Evolutionary conservation across 2,329 filamentous ascomycete genomes (phyloP), one percentile per base, ranked within the genome.

Genomic region (Graphilbum fragrans): DNA sequence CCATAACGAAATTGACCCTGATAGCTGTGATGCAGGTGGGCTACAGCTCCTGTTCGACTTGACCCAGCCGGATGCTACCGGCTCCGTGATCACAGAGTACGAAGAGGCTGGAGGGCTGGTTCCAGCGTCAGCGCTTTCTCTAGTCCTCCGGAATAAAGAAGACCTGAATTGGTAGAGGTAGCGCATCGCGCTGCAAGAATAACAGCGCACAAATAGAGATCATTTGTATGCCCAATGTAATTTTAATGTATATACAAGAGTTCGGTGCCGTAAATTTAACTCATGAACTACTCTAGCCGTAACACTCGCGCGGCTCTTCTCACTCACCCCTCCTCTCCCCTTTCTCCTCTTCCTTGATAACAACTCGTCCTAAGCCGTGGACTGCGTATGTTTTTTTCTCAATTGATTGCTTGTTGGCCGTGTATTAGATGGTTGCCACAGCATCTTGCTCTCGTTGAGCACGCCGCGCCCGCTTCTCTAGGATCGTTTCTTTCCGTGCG

Each of bases 31-130:
- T 16, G 61, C 63, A 17, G 64, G 65, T 32, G 63, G 60, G 4
- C 74, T 77, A 55, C 61, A 74, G 17, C 71, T 95, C 45, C 77
- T 96, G 61, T 95, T 94, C 56, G 92, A 98, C 58, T 85, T 90
- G 37, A 98, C 92, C 1, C 83, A 82, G 14, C 84, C 86, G 4
- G 82, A 86, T 52, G 88, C 86, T 54, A 80, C 96, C 49, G 81
- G 85, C 32, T 83, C 88, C 60, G 81, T 98, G 33, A 78, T 96
- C 38, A 95, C 87, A 3, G 92, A 98, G 63, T 80, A 96, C 39
- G 79, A 96, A 44, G 94, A 87, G 11, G 92, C 95, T 59, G 79
- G 90, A 56, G 92, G 90, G 34, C 85, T 78, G 53, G 73, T 93
- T 47, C 85, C 87, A 39, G 84, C 87, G 1, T 88, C 82, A 52